Evolutionary conservation across 2,329 filamentous ascomycete species (phyloP), one percentile per base, ranked within the genome.

Genomic region (Aspergillus quadricinctus): DNA sequence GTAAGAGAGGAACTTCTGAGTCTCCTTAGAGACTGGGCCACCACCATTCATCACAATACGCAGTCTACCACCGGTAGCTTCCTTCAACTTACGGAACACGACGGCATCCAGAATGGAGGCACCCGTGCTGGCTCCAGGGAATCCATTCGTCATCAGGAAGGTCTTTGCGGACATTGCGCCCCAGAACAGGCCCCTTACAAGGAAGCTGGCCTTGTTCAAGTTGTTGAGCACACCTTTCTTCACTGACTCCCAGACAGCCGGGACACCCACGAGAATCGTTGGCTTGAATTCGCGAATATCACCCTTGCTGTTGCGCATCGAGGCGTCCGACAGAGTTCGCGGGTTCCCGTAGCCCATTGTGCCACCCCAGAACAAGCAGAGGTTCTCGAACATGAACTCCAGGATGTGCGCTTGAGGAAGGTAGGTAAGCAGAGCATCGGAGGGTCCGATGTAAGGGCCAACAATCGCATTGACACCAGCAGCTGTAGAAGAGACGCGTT

Each of bases 211-310:
- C 56, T 82, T 78, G 69, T 89, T 88, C 58, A 97, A 87, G 75
- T 92, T 91, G 66, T 80, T 77, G 61, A 93, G 80, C 67, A 99
- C 89, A 54, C 94, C 94, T 81, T 99, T 99, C 80, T 92, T 93
- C 67, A 99, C 88, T 1, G 90, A 92, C 77, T 99, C 94, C 92
- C 93, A 99, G 31, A 99, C 88, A 57, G 95, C 92, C 1, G 94
- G 94, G 3, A 99, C 94, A 72, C 94, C 94, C 41, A 97, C 89
- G 71, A 99, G 83, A 70, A 97, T 83, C 1, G 92, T 95, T 1
- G 94, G 94, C 65, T 83, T 84, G 71, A 97, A 88, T 69, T 97
- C 92, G 58, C 89, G 88, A 77, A 99, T 96, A 67, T 99, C 94
- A 65, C 94, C 93, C 64, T 87, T 85, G 78, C 90, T 97, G 75